Evolutionary conservation across 2,329 filamentous ascomycete species (phyloP), one percentile per base, ranked within the genome.

Genomic region (Furcasterigmium sp.): DNA sequence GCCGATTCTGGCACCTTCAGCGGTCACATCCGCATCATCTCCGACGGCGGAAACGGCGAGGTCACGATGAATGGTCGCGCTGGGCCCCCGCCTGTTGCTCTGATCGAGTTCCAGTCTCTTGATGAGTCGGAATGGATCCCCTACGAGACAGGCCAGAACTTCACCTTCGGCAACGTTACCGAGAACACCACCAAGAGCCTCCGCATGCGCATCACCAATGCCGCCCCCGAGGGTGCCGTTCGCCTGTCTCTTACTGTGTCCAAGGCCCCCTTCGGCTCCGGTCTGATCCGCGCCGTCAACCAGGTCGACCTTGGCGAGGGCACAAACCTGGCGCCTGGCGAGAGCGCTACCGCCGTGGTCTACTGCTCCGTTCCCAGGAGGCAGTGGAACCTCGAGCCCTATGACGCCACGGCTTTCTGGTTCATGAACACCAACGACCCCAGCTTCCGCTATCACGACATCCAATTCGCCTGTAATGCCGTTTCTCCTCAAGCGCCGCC

Each of bases 271-370:
- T 80, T 76, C 42, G 76, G 75, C 13, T 51, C 60, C n/a, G 72
- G 75, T 3, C 69, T 80, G 18, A 68, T 82, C 30, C 65, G 68
- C 17, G 72, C 76, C 1, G 66, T 64, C 11, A 82, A 81, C 53
- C 67, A 72, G 15, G 64, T 78, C 8, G 78, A 80, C 38, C 68
- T 82, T 1, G 76, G 72, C 0, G 78, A 82, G 52, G 78, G 78
- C 3, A 76, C 72, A 0, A 58, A 63, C 2, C 58, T 82, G 1
- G 57, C 59, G 0, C 68, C 75, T 0, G 74, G 74, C 1, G 54
- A 77, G 50, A 78, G 65, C 37, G 67, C 66, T 2, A 74, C 69
- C 1, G 78, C 77, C 3, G 68, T 63, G 0, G 56, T 82, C 8
- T 74, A 71, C 46, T 82, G 78, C 51, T 66, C 73, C 2, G 74